These are phyloP conservation scores for Blastocystis sp. DNA, from an alignment of 352 stramenopile species.

Conservation along the genomic window DNA sequence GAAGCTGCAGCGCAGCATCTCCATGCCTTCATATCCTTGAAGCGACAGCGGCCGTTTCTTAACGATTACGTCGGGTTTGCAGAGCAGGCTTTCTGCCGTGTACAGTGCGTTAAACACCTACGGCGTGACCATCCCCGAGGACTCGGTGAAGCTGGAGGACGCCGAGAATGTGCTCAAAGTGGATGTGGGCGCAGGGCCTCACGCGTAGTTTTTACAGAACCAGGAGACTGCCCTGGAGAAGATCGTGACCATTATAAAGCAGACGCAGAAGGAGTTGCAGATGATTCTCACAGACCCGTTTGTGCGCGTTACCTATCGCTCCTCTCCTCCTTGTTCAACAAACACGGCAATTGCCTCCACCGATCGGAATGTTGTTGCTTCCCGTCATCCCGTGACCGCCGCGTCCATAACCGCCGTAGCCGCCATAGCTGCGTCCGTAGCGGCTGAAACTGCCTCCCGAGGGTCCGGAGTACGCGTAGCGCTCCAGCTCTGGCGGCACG, in stretches of 20 bases:
- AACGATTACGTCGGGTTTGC: slow-evolving; percentile 24
- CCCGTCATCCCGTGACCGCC: slow-evolving; percentile 29
- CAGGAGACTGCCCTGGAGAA: slow-evolving; percentile 49
- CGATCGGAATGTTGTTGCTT: slow-evolving; percentile 52
- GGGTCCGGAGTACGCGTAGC: slow-evolving; percentile 76
- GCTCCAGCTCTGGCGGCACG: slow-evolving; percentile 81
- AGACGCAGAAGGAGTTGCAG: slow-evolving; percentile 36
- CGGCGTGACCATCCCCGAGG: slow-evolving; percentile 6
- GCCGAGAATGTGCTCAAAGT: slow-evolving; percentile 39
- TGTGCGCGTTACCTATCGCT: slow-evolving; percentile 14
- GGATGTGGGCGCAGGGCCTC: neutral
- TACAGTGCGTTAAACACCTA: slow-evolving; percentile 48
- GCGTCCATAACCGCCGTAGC: slow-evolving; percentile 70
- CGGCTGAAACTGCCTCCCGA: slow-evolving; percentile 74
- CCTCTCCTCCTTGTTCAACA: neutral
- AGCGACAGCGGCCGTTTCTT: neutral
- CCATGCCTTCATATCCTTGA: slow-evolving; percentile 44
- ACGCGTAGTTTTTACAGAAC: slow-evolving; percentile 41
- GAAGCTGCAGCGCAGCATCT: slow-evolving; percentile 11
- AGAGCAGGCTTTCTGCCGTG: slow-evolving; percentile 4
- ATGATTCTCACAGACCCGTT: slow-evolving; percentile 49
- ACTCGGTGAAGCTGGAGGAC: slow-evolving; percentile 19
- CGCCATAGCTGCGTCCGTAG: slow-evolving; percentile 73
- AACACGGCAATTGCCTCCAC: slow-evolving; percentile 21
- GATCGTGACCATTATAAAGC: slow-evolving; percentile 45